These are phyloP conservation scores for Xylaria polymorpha DNA, from an alignment of 2,329 filamentous ascomycete genomes.

Conservation along the genomic window DNA sequence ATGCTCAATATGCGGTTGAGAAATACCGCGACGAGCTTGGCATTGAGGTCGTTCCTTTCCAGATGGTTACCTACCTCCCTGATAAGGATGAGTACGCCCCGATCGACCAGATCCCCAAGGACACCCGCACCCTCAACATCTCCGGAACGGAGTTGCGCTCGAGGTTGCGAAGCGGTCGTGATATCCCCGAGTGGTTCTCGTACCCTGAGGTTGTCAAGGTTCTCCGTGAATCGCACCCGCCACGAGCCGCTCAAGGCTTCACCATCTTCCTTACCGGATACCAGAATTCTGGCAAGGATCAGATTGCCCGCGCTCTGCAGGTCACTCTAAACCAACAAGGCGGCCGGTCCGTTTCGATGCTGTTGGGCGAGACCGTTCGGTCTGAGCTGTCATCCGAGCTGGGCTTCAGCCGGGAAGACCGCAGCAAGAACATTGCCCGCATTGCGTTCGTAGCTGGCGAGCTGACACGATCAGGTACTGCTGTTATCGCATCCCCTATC, in stretches of 20 bases:
- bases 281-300: conserved; percentile 96
- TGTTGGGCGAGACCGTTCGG: conserved; percentile 95
- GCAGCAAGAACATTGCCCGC: conserved; percentile 92
- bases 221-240: conserved; percentile 94
- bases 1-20: conserved; percentile 95
- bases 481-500: conserved; percentile 96
- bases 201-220: conserved; percentile 99
- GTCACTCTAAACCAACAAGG: conserved; percentile 98
- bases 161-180: conserved; percentile 88
- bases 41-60: conserved; percentile 99
- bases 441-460: conserved; percentile 97
- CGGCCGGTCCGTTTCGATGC: conserved; percentile 90
- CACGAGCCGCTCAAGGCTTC: conserved; percentile 92
- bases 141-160: conserved; percentile 91
- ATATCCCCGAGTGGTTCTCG: conserved; percentile 99
- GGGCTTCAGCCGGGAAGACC: conserved; percentile 92
- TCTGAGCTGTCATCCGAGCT: conserved; percentile 93
- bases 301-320: conserved; percentile 93
- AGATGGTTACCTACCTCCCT: conserved; percentile 99
- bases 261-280: conserved; percentile 98
- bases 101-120: conserved; percentile 86
- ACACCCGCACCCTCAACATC: conserved; percentile 87
- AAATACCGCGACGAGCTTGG: conserved; percentile 96
- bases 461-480: conserved; percentile 90
- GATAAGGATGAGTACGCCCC: conserved; percentile 97